Percentiles rank a stretch among this genome's conserved stretches.
phyloP scores from a whole-genome alignment of 2,329 filamentous ascomycete genomes.

The Ophiostoma montium region DNA sequence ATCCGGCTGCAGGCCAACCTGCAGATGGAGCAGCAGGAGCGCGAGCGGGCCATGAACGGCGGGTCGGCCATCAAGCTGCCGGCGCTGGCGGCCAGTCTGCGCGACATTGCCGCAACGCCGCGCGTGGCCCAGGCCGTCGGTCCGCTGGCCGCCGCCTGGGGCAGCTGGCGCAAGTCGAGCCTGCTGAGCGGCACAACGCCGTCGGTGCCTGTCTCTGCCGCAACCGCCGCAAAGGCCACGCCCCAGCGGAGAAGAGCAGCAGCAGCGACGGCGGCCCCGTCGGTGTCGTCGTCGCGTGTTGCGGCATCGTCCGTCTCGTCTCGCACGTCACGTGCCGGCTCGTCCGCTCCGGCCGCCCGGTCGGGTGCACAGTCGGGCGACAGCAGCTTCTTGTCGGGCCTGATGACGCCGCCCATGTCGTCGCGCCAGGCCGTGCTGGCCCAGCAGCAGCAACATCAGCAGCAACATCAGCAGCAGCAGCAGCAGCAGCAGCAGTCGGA shows the following conservation, averaged over 20 bases:
- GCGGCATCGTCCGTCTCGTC: constrained; percentile 32
- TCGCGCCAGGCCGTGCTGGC: constrained; percentile 34
- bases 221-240: constrained; percentile 15
- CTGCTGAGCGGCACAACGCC: constrained; percentile 37
- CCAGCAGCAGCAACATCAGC: constrained; percentile 36
- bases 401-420: constrained; percentile 80
- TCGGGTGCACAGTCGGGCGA: constrained; percentile 20
- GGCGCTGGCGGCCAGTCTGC: constrained; percentile 52
- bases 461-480: constrained; percentile 20
- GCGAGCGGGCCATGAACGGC: constrained; percentile 67
- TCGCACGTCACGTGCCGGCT: constrained; percentile 35
- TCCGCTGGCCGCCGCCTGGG: constrained; percentile 77
- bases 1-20: constrained; percentile 89
- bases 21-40: constrained; percentile 96
- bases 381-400: constrained; percentile 54
- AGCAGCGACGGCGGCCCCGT: background rate
- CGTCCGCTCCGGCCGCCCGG: constrained; percentile 22
- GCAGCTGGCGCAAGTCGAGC: constrained; percentile 60
- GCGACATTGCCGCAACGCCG: constrained; percentile 63
- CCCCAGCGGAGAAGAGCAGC: too few species aligned
- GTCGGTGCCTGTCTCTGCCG: constrained; percentile 27
- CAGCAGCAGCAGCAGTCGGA: constrained; percentile 12
- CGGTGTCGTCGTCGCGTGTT: constrained; percentile 38
- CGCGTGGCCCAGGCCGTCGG: constrained; percentile 73
- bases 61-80: constrained; percentile 54